Conservation (phyloP, 148 eudicot genomes). For the Euryodendron excelsum region DNA sequence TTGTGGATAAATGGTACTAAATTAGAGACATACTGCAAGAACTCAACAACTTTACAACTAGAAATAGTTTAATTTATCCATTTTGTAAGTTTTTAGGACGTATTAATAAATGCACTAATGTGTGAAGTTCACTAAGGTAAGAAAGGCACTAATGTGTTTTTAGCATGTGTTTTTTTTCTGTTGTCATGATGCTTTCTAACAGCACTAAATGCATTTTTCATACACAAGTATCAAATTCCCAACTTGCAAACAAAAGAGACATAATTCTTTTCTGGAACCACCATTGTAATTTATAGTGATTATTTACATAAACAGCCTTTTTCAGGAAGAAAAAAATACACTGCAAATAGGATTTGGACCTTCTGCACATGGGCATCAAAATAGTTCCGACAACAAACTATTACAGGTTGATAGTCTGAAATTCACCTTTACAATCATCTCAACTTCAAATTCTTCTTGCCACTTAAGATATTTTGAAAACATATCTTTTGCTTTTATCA, state of each 20-base stretch:
- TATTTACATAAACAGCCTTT: too few species aligned
- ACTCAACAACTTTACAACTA: not conserved
- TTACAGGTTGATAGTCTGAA: not conserved
- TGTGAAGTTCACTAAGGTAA: not conserved
- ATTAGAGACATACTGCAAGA: not conserved
- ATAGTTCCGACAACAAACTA: not conserved
- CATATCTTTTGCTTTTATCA: slow-evolving; percentile 52
- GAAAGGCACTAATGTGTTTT: not conserved
- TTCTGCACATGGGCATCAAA: not conserved
- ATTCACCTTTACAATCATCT: slow-evolving; percentile 41
- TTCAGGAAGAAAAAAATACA: not conserved
- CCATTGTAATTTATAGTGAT: not conserved
- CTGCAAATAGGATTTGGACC: not conserved
- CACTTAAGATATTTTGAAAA: slow-evolving; percentile 51
- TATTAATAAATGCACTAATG: not conserved
- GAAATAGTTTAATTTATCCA: not conserved
- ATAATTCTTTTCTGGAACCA: not conserved
- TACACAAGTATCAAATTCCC: not conserved
- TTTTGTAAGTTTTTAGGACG: not conserved
- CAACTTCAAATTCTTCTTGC: slow-evolving; percentile 54
- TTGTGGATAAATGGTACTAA: too few species aligned
- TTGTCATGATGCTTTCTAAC: not conserved
- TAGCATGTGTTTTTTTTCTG: not conserved
- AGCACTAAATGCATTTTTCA: not conserved
- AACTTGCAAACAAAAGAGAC: not conserved